Conservation (phyloP, 768 basidiomycete genomes). For the Hygrophorus russula region DNA sequence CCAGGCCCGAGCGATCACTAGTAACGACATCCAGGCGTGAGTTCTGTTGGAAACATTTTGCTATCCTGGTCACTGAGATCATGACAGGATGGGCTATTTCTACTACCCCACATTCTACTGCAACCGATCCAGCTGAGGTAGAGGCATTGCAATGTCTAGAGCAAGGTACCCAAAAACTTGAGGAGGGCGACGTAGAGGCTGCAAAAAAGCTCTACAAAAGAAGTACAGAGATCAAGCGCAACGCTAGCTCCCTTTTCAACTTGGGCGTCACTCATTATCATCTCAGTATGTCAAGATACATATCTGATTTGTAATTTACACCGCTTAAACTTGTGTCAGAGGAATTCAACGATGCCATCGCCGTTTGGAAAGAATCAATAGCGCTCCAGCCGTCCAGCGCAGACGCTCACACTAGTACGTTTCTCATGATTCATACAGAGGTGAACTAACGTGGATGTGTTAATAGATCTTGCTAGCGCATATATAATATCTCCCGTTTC, state of each 20-base stretch:
- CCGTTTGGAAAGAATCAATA: slow-evolving; percentile 81
- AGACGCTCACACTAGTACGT: slow-evolving; percentile 79
- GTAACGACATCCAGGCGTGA: slow-evolving; percentile 16
- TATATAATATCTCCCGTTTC: slow-evolving; percentile 75
- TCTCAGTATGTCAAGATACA: slow-evolving; percentile 46
- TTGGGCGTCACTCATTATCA: slow-evolving; percentile 86
- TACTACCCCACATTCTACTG: slow-evolving; percentile 69
- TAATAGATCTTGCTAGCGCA: slow-evolving; percentile 76
- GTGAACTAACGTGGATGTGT: not conserved
- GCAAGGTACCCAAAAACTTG: slow-evolving; percentile 72
- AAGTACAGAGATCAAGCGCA: slow-evolving; percentile 71
- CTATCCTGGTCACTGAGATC: slow-evolving; percentile 2
- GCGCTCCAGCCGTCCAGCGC: slow-evolving; percentile 71
- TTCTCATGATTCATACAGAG: slow-evolving; percentile 2
- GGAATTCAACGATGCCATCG: slow-evolving; percentile 80
- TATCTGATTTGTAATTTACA: slow-evolving; percentile 4
- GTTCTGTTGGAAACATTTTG: slow-evolving; percentile 5
- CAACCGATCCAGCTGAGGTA: slow-evolving; percentile 70
- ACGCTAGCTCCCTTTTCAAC: slow-evolving; percentile 76
- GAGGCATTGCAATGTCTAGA: slow-evolving; percentile 75
- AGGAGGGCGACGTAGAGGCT: slow-evolving; percentile 75
- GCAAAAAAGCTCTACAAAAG: slow-evolving; percentile 71
- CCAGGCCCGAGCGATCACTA: slow-evolving; percentile 13
- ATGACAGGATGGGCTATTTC: slow-evolving; percentile 68
- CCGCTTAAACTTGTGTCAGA: slow-evolving; percentile 30